Evolutionary conservation across 805 yeast species (phyloP).

Genomic region (Candida alai): DNA sequence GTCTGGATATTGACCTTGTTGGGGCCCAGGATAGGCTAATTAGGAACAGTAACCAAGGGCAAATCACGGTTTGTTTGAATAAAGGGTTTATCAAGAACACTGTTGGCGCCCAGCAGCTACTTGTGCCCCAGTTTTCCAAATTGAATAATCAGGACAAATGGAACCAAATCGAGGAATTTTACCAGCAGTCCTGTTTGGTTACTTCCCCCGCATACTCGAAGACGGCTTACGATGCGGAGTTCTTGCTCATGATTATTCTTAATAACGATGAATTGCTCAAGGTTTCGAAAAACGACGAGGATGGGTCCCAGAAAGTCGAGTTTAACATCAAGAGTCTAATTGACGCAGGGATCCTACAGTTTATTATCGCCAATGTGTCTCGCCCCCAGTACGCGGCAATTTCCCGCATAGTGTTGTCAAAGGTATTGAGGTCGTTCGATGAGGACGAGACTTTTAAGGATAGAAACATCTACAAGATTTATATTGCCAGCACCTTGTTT

Average conservation of each 20-base stretch:
- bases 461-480: conserved; percentile 49
- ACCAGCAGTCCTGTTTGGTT: conserved; percentile 14
- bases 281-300: conserved; percentile 22
- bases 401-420: conserved; percentile 40
- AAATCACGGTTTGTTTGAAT: conserved; percentile 49
- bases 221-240: conserved; percentile 63
- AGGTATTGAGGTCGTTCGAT: conserved; percentile 42
- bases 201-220: conserved; percentile 19
- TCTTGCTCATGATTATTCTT: conserved; percentile 55
- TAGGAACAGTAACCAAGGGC: conserved; percentile 39
- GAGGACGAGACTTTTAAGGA: conserved; percentile 46
- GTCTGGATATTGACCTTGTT: conserved; percentile 42
- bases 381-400: conserved; percentile 31
- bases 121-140: not conserved
- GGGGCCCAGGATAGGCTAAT: conserved; percentile 43
- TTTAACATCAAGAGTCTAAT: conserved; percentile 55
- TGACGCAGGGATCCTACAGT: conserved; percentile 53
- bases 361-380: conserved; percentile 45
- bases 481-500: conserved; percentile 44
- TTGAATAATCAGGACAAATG: conserved; percentile 12
- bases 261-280: conserved; percentile 63
- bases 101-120: conserved; percentile 18
- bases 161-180: conserved; percentile 25
- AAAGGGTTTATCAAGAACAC: conserved; percentile 49
- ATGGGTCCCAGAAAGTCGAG: conserved; percentile 15